These are phyloP conservation scores for Oenanthe sinensis DNA, from an alignment of 129 eudicot genomes.

Conservation along the genomic window DNA sequence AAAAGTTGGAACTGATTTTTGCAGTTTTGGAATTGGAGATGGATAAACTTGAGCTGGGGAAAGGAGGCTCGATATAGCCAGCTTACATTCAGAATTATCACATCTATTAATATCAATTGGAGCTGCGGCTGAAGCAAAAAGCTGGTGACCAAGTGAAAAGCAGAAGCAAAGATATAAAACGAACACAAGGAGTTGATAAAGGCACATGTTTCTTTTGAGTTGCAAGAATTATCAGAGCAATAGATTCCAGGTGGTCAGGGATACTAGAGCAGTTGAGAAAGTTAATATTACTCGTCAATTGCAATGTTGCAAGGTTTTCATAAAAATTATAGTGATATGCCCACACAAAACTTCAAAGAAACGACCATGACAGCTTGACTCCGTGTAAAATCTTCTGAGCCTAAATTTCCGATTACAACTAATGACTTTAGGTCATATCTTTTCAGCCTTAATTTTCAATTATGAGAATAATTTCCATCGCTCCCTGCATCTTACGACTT, in stretches of 20 bases:
- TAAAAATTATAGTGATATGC: background rate
- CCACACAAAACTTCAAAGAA: background rate
- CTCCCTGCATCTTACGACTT: background rate
- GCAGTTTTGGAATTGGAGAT: background rate
- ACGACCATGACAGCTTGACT: background rate
- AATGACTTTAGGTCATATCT: background rate
- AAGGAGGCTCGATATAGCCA: background rate
- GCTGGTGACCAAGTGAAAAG: slow-evolving; percentile 8
- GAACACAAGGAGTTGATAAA: background rate
- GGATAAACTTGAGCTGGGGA: background rate
- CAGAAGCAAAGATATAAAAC: background rate
- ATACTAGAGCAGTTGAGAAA: too few species aligned
- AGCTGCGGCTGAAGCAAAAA: slow-evolving; percentile 13
- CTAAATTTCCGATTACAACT: background rate
- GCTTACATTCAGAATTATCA: background rate
- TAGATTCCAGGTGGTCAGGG: too few species aligned
- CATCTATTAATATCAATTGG: background rate
- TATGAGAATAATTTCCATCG: background rate
- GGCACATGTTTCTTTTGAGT: background rate
- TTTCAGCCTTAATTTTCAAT: background rate
- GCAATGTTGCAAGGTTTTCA: background rate
- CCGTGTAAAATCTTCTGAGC: background rate
- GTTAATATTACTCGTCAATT: too few species aligned
- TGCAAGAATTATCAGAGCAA: background rate
- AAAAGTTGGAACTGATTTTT: background rate